Evolutionary conservation across 1,284 basidiomycete genomes (phyloP), one percentile per base, ranked within the genome.

Genomic region (Cutaneotrichosporon cyanovorans): DNA sequence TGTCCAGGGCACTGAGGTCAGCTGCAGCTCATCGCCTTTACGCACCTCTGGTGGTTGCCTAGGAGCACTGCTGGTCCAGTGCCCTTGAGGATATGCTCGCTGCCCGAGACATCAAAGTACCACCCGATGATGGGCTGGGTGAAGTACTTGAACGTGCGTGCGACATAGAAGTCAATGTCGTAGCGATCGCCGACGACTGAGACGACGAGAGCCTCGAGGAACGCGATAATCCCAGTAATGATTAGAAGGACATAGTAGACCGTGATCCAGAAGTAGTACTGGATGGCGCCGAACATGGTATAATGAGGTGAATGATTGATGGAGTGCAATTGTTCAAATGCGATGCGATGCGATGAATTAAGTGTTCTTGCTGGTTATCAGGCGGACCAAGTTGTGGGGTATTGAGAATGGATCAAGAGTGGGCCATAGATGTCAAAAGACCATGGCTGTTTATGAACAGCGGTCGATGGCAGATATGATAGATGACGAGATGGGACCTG

Each of bases 81-180:
- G n/a, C 63, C 45, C 66, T 75, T 50, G 61, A 66, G 54, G 40
- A 97, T 75, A 66, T 92, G 74, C 65, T 97, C 85, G 61, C 84
- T 82, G 21, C 90, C 91, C 64, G 95, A 87, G 22, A 97, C 78
- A 46, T 82, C 78, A 61, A 96, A 76, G 47, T 76, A 74, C 62
- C 93, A 76, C 50, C 83, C 85, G 48, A 92, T 69, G 5, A 83
- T 65, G n/a, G 79, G 78, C 22, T 82, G 78, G 32, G 82, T 79
- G 44, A 89, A 57, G 48, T 70, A 62, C 74, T 90, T 90, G 75
- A 98, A 97, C 36, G 79, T 80, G 47, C 87, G 76, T 3, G 91
- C 93, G 32, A 93, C 84, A 59, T 87, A 76, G 60, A 78, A 84
- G 73, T 93, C 89, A 55, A 86, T 85, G 67, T 96, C 85, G 65